phyloP scores from a whole-genome alignment of 2,329 filamentous ascomycete genomes.

The Phyllosticta paracitricarpa region DNA sequence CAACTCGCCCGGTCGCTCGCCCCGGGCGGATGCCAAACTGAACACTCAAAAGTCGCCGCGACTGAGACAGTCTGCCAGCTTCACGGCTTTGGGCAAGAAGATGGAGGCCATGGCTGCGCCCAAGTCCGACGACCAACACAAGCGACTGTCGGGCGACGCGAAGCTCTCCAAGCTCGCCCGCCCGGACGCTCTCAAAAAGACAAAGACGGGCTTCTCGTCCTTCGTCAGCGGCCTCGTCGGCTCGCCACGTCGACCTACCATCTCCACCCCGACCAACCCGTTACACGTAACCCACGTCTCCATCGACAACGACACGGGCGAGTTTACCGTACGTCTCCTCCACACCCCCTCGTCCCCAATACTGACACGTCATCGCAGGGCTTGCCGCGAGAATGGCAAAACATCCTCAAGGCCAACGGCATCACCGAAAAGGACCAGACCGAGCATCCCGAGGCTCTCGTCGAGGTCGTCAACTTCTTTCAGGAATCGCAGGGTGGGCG shows the following conservation, averaged over 20 bases:
- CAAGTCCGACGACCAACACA: conserved; percentile 22
- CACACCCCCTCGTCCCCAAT: neutral
- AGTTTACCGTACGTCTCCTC: conserved; percentile 65
- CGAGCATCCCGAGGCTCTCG: conserved; percentile 89
- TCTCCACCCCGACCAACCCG: conserved; percentile 95
- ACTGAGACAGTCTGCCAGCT: conserved; percentile 33
- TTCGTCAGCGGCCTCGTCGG: conserved; percentile 31
- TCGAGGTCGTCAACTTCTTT: conserved; percentile 94
- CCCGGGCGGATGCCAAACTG: conserved; percentile 18
- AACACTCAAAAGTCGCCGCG: conserved; percentile 15
- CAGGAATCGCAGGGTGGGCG: conserved; percentile 80
- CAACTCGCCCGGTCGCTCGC: conserved; percentile 20
- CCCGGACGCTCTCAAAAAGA: conserved; percentile 28
- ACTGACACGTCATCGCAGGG: conserved; percentile 46
- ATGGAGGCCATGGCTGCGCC: conserved; percentile 32
- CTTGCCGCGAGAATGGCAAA: conserved; percentile 95
- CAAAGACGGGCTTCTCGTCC: conserved; percentile 29
- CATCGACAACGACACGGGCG: conserved; percentile 90
- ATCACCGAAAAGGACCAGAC: conserved; percentile 94
- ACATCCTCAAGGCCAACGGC: conserved; percentile 86
- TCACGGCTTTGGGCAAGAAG: conserved; percentile 32
- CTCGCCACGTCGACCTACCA: conserved; percentile 81
- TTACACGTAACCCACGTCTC: conserved; percentile 97
- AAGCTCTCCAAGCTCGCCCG: conserved; percentile 22
- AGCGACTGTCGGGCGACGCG: conserved; percentile 30